Base-by-base conservation (phyloP, 805 yeast genomes). In the Cyberlindnera misumaiensis region DNA sequence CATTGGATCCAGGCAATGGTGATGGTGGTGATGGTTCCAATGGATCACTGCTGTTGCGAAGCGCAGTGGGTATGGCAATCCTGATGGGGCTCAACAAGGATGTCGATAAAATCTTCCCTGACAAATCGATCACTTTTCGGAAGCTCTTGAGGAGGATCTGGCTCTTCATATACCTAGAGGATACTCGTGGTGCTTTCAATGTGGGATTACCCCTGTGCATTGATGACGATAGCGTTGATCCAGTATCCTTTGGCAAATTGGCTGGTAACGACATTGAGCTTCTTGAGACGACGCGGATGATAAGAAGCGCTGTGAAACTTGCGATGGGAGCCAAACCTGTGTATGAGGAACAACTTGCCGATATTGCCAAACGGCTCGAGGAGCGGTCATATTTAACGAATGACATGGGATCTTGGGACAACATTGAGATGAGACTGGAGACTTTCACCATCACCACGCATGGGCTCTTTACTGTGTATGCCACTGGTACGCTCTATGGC, bases 21-120 rank as follows among this genome's bases (percentile, higher is more conserved):
- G 54, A 48, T 39, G 54, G 49, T 15, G 53, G 54, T 16, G 55
- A 48, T 41, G 51, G 49, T 15, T 36, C 45, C 10, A 43, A 46
- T 18, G 44, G 46, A 11, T 17, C 41, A 0, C 17, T 51, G 36
- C 8, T 42, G 1, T 38, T 48, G 25, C 50, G 36, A 24, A 20
- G 38, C 1, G 55, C 56, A 6, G 33, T 53, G 13, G 42, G 29
- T 26, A 53, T 53, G 55, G 57, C 56, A 2, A 28, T 52, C 4
- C 14, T 42, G 1, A 41, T 55, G 47, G 59, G 59, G 2, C 29
- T 55, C 11, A 46, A 55, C 25, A 39, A 46, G 22, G 43, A 53
- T 18, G 44, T 55, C 22, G 53, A 49, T 25, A 30, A 11, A 1
- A 16, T 53, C 5, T 53, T 47, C 32, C 1, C 30, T 1, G 32